Evolutionary conservation across 1,284 basidiomycete genomes (phyloP), one percentile per base, ranked within the genome.

Genomic region (Boletus albobrunnescens): DNA sequence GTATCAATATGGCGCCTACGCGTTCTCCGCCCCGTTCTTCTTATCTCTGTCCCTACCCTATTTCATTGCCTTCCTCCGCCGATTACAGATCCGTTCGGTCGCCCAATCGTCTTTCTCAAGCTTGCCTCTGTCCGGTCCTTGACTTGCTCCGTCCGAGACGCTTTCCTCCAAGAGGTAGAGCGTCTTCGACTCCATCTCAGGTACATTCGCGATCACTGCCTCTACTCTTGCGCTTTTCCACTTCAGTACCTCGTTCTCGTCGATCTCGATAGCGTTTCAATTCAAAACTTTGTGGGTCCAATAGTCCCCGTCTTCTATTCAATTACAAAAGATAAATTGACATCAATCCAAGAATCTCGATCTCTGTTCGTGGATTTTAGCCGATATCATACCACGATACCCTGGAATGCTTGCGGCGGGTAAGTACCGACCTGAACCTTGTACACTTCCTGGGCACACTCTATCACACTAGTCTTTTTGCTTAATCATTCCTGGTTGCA

Each of bases 401-500:
- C 86, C 89, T 37, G 87, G 87, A 42, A 78, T 90, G 78, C 69
- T 91, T 35, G 86, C 80, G 30, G 81, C 82, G 60, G 82, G 85
- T 84, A 62, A 56, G 73, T 47, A 30, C 33, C 43, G 41, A 26
- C 9, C 19, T 23, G 13, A n/a, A 4, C 39, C 31, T 26, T 3
- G 36, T 47, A 26, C 33, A 16, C 42, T 27, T 30, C 22, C 16
- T 19, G 8, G 4, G 38, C 41, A 19, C 51, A 19, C 42, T 30
- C 23, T 17, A 6, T 36, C 31, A 13, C 6, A 46, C 46, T 64
- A 79, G 86, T 86, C 23, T 87, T 88, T 59, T 70, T 92, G 41
- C 70, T 91, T 30, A 91, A 93, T 67, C 89, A 86, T 60, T 84
- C 85, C 9, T 94, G 90, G 90, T 69, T 83, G 14, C 85, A 92